Conservation (phyloP, 2,329 filamentous ascomycete genomes). For the Laburnicola sp. region DNA sequence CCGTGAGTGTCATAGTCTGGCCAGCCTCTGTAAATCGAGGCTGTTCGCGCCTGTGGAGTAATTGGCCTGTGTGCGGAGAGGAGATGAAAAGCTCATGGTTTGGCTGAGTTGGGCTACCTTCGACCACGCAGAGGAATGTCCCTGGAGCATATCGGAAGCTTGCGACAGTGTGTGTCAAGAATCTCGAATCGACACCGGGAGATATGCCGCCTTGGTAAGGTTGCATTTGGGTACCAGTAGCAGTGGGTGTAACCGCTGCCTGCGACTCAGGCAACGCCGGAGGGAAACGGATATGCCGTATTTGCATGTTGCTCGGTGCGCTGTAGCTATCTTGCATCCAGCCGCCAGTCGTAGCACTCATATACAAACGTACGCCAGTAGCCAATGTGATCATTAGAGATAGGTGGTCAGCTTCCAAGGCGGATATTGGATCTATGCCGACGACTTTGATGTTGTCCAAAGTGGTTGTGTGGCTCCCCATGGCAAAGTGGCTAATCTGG, state of each 20-base stretch:
- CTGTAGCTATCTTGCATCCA: slow-evolving; percentile 64
- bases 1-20: slow-evolving; percentile 75
- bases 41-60: slow-evolving; percentile 62
- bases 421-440: slow-evolving; percentile 81
- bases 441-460: slow-evolving; percentile 71
- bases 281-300: slow-evolving; percentile 95
- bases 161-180: slow-evolving; percentile 49
- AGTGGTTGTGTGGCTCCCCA: slow-evolving; percentile 69
- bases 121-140: slow-evolving; percentile 85
- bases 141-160: slow-evolving; percentile 74
- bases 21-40: slow-evolving; percentile 75
- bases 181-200: slow-evolving; percentile 33
- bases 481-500: slow-evolving; percentile 77
- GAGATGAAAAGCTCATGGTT: slow-evolving; percentile 78
- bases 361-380: slow-evolving; percentile 86
- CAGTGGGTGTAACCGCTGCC: slow-evolving; percentile 17
- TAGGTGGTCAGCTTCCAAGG: slow-evolving; percentile 76
- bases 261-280: slow-evolving; percentile 53
- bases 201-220: slow-evolving; percentile 33
- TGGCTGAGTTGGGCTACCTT: slow-evolving; percentile 61
- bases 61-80: slow-evolving; percentile 83
- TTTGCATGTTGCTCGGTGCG: slow-evolving; percentile 91
- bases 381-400: slow-evolving; percentile 89
- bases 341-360: slow-evolving; percentile 83
- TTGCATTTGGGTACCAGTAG: slow-evolving; percentile 32